A percentile compares a stretch with the other conserved stretches of the same genome.
Conservation (phyloP, 805 yeast species). For the Nematodospora valgi region DNA sequence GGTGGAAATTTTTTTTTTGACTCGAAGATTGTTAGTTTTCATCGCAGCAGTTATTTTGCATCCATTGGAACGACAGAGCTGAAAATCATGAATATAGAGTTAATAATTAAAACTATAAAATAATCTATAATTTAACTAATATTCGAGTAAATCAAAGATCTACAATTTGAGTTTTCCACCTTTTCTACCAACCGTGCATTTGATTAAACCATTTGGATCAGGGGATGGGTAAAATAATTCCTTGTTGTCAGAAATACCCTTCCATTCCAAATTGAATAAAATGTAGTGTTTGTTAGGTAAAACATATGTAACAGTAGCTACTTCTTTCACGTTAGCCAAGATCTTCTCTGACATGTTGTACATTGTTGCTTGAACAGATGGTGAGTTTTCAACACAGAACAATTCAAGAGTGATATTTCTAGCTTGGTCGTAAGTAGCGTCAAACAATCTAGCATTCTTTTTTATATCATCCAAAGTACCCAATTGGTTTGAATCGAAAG, state of each 20-base stretch:
- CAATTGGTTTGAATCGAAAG: constrained; percentile 50
- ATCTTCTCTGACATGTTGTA: constrained; percentile 83
- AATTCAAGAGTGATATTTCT: constrained; percentile 66
- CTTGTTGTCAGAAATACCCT: constrained; percentile 75
- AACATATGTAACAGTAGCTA: constrained; percentile 65
- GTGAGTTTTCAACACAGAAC: constrained; percentile 82
- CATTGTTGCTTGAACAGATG: constrained; percentile 98
- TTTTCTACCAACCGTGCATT: constrained; percentile 76
- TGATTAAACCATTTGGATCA: constrained; percentile 91
- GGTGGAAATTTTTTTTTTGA: not conserved
- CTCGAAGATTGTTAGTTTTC: too few species aligned
- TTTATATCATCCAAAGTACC: constrained; percentile 49
- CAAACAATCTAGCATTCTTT: constrained; percentile 65
- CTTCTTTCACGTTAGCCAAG: constrained; percentile 51
- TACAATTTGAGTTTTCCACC: constrained; percentile 46
- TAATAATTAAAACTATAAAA: too few species aligned
- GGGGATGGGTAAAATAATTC: constrained; percentile 87
- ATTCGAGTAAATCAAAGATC: too few species aligned
- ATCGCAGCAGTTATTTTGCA: constrained; percentile 2
- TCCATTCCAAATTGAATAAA: constrained; percentile 77
- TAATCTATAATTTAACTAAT: too few species aligned
- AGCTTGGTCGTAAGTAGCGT: constrained; percentile 58
- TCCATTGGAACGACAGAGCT: not conserved
- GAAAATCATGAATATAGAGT: not conserved
- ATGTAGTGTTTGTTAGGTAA: constrained; percentile 93